Evolutionary conservation across 495 filamentous ascomycete species (phyloP).

Genomic region (Margaritispora aquatica): DNA sequence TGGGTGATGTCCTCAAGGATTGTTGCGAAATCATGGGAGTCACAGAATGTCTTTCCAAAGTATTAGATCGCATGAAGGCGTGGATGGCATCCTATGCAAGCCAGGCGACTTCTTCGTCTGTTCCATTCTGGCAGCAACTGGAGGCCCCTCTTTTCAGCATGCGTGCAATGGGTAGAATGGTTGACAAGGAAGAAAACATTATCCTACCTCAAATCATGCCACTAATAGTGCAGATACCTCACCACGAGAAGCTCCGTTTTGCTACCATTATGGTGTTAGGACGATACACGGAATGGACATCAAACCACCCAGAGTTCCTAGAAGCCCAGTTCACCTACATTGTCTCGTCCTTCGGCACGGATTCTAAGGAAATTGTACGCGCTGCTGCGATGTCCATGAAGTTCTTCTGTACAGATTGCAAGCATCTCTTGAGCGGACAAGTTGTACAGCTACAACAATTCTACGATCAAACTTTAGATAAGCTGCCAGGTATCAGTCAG

Average conservation of each 20-base stretch:
- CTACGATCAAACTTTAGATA: constrained; percentile 81
- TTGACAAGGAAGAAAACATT: constrained; percentile 76
- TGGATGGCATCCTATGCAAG: constrained; percentile 82
- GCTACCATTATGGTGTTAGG: constrained; percentile 95
- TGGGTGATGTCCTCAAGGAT: constrained; percentile 98
- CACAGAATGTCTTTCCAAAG: constrained; percentile 81
- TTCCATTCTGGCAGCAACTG: constrained; percentile 94
- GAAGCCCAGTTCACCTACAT: constrained; percentile 92
- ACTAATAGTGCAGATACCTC: constrained; percentile 85
- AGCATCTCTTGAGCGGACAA: constrained; percentile 71
- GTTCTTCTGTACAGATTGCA: constrained; percentile 94
- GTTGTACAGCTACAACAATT: constrained; percentile 82
- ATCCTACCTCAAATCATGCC: constrained; percentile 88
- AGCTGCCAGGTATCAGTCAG: constrained; percentile 76
- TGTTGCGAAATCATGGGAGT: constrained; percentile 94
- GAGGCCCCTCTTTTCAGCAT: constrained; percentile 94
- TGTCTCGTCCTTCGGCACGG: constrained; percentile 79
- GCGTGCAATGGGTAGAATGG: constrained; percentile 96
- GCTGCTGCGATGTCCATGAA: constrained; percentile 92
- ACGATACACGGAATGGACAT: constrained; percentile 96
- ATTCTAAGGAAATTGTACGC: constrained; percentile 78
- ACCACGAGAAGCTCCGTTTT: constrained; percentile 94
- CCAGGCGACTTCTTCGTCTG: constrained; percentile 61
- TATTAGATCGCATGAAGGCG: constrained; percentile 71
- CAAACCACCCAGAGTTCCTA: constrained; percentile 85